Evolutionary conservation across 2,329 filamentous ascomycete genomes (phyloP).

Genomic region (Penicillium fuscoglaucum): DNA sequence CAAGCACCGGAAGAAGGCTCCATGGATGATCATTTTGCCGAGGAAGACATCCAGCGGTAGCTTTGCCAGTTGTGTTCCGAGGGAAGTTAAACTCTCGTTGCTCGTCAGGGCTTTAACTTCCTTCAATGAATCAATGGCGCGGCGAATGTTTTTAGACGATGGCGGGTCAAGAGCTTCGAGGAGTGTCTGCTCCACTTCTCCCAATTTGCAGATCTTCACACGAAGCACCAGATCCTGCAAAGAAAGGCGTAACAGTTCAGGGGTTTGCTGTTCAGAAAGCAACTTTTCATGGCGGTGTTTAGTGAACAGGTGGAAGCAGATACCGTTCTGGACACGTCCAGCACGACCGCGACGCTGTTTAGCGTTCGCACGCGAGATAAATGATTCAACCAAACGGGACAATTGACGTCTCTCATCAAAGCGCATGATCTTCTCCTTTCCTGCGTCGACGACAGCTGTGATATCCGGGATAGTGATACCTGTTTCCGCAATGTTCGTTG

Average conservation of each 20-base stretch:
- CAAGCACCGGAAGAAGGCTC: conserved; percentile 82
- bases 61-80: conserved; percentile 83
- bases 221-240: conserved; percentile 92
- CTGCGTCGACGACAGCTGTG: conserved; percentile 93
- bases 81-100: conserved; percentile 77
- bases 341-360: conserved; percentile 93
- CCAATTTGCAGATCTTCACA: conserved; percentile 96
- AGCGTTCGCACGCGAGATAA: conserved; percentile 92
- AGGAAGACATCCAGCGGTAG: conserved; percentile 91
- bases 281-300: conserved; percentile 79
- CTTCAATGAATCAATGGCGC: conserved; percentile 87
- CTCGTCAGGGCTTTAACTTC: conserved; percentile 87
- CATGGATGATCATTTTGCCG: conserved; percentile 86
- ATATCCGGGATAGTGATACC: conserved; percentile 98
- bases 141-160: conserved; percentile 84
- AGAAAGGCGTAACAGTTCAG: conserved; percentile 91
- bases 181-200: conserved; percentile 87
- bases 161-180: conserved; percentile 87
- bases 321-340: conserved; percentile 88
- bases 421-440: conserved; percentile 93
- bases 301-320: conserved; percentile 96
- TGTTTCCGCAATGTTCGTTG: conserved; percentile 97
- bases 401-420: conserved; percentile 92
- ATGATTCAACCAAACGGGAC: conserved; percentile 86
- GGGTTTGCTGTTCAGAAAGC: conserved; percentile 90